Conservation (phyloP, 306 rosid species). For the Begonia fuchsioides region DNA sequence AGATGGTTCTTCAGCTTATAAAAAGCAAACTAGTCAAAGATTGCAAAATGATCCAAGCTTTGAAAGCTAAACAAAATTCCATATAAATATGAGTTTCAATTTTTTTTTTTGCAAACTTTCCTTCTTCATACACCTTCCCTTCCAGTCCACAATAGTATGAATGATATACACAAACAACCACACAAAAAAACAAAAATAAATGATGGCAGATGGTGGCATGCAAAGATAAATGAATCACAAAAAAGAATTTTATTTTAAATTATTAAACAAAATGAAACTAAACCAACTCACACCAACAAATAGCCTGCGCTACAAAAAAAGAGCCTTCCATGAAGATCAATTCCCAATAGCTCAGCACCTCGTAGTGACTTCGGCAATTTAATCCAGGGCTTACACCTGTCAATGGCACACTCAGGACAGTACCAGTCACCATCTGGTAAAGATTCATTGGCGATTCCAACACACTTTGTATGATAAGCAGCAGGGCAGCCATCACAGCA, state of each 20-base stretch:
- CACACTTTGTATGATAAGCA: conserved; percentile 92
- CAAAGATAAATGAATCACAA: no score
- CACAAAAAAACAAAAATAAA: conserved; percentile 10
- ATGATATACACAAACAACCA: conserved; percentile 2
- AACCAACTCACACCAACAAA: conserved; percentile 78
- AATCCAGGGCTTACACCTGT: conserved; percentile 43
- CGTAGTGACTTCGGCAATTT: conserved; percentile 60
- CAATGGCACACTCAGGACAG: conserved; percentile 91
- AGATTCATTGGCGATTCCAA: conserved; percentile 49
- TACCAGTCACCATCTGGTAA: conserved; percentile 97
- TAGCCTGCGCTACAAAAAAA: conserved; percentile 69
- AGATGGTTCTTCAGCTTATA: no score
- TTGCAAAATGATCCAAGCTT: no score
- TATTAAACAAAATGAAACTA: no score
- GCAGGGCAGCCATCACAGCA: conserved; percentile 99
- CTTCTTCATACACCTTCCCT: background rate
- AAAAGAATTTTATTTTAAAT: no score
- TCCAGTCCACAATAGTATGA: background rate
- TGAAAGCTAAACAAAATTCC: no score
- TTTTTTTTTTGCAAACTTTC: no score
- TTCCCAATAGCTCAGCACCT: conserved; percentile 80
- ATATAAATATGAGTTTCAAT: no score
- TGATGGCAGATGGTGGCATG: conserved; percentile 4
- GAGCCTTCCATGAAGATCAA: conserved; percentile 70
- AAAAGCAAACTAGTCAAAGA: no score